Evolutionary conservation across 108 stramenopile species (phyloP).

Genomic region (Cyclotella sp.): DNA sequence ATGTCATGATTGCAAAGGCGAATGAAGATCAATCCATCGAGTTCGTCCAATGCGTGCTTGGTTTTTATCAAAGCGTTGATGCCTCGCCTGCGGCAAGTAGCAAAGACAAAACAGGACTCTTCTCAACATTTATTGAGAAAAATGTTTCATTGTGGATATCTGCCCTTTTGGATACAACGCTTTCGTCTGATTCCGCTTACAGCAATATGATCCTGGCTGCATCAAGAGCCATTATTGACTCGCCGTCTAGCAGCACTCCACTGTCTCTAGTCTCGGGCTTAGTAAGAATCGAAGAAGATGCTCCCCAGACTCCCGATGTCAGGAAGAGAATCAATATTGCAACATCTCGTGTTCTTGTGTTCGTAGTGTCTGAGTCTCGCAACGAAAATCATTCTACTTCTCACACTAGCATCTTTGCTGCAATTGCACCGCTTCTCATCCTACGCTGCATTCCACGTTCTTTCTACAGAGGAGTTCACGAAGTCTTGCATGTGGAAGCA

Average conservation of each 20-base stretch:
- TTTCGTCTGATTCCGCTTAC: conserved; percentile 25
- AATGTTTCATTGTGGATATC: conserved; percentile 29
- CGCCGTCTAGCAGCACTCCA: conserved; percentile 39
- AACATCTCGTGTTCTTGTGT: conserved; percentile 22
- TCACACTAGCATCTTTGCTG: conserved; percentile 18
- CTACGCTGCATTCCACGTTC: conserved; percentile 40
- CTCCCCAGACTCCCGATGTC: background rate
- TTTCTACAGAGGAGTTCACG: conserved; percentile 27
- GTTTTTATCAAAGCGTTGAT: conserved; percentile 9
- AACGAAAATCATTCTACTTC: background rate
- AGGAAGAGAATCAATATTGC: conserved; percentile 31
- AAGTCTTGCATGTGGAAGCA: background rate
- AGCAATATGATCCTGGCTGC: conserved; percentile 26
- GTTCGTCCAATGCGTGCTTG: conserved; percentile 14
- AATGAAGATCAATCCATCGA: conserved; percentile 20
- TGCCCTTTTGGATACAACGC: conserved; percentile 10
- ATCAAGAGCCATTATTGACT: conserved; percentile 29
- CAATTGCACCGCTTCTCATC: conserved; percentile 35
- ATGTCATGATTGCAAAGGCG: conserved; percentile 23
- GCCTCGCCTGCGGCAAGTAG: background rate
- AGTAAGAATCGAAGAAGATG: conserved; percentile 5
- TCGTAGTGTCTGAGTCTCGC: conserved; percentile 5
- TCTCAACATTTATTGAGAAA: conserved; percentile 22
- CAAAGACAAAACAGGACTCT: background rate
- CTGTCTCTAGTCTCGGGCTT: conserved; percentile 27